Percentiles rank a stretch among this genome's conserved stretches.
These are phyloP conservation scores for Apocynum venetum DNA, from an alignment of 257 asterid genomes.

Conservation along the genomic window DNA sequence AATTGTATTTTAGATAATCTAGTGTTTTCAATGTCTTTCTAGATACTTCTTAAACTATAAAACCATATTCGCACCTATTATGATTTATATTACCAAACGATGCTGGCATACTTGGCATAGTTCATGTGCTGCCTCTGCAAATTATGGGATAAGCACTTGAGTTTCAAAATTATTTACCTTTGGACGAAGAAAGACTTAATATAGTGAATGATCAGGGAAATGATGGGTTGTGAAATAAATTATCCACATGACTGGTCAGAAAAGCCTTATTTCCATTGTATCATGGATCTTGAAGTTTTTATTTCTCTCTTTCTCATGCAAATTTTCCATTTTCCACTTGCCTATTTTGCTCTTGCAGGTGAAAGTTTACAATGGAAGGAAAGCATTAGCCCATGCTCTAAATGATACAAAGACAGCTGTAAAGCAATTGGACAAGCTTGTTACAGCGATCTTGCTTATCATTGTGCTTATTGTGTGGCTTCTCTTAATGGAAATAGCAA, in stretches of 20 bases:
- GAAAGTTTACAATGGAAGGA: conserved; percentile 78
- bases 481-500: conserved; percentile 66
- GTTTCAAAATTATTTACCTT: neutral
- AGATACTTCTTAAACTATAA: neutral
- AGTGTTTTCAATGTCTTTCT: neutral
- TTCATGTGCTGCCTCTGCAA: neutral
- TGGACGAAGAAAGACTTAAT: neutral
- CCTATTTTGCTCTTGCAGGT: conserved; percentile 45
- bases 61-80: neutral
- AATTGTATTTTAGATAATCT: neutral
- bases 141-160: neutral
- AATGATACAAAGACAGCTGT: conserved; percentile 81
- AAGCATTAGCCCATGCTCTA: conserved; percentile 78
- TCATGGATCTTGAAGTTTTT: neutral
- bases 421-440: conserved; percentile 60
- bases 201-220: neutral
- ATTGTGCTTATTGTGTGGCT: conserved; percentile 61
- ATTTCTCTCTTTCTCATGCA: neutral
- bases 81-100: neutral
- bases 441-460: conserved; percentile 41
- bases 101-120: neutral
- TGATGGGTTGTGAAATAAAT: neutral
- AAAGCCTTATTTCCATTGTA: neutral
- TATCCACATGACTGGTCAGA: neutral
- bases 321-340: neutral